A percentile compares a stretch with the other conserved stretches of the same genome.
phyloP scores from a whole-genome alignment of 257 asterid genomes.

The Salvia hispanica region DNA sequence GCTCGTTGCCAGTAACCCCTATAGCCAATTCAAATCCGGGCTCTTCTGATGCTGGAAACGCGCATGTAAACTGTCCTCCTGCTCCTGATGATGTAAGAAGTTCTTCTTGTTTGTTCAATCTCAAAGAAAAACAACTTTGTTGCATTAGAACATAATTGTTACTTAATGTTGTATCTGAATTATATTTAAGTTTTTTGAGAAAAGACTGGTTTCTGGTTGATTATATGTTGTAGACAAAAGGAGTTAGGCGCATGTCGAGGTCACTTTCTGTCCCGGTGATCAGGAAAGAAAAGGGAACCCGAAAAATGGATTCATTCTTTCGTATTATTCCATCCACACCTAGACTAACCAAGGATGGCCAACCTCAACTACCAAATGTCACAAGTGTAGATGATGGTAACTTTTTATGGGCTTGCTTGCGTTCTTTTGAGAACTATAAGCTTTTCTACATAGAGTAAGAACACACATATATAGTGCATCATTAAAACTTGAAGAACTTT shows the following conservation, averaged over 20 bases:
- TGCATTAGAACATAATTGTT: no score
- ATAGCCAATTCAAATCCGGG: slow-evolving; percentile 47
- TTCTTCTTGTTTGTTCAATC: no score
- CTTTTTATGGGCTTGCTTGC: no score
- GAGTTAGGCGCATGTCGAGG: slow-evolving; percentile 51
- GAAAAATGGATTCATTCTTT: slow-evolving; percentile 64
- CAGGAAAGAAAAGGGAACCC: slow-evolving; percentile 50
- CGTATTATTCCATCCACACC: slow-evolving; percentile 90
- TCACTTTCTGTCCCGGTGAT: slow-evolving; percentile 77
- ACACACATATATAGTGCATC: no score
- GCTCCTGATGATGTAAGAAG: slow-evolving; percentile 44
- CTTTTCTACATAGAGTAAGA: no score
- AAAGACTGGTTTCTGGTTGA: no score
- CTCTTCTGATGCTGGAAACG: slow-evolving; percentile 23
- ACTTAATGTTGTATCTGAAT: no score
- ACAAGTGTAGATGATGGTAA: slow-evolving; percentile 52
- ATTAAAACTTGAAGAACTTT: no score
- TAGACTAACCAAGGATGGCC: slow-evolving; percentile 44
- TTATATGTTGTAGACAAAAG: slow-evolving; percentile 45
- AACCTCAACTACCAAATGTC: slow-evolving; percentile 29
- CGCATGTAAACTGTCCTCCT: slow-evolving; percentile 19
- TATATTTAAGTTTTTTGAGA: no score
- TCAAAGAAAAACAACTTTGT: no score
- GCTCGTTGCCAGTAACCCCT: slow-evolving; percentile 78
- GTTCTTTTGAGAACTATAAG: no score